Percentiles rank a stretch among this genome's conserved stretches.
Conservation (phyloP, 225 moss, liverwort and hornwort genomes). For the Bryum argenteum region DNA sequence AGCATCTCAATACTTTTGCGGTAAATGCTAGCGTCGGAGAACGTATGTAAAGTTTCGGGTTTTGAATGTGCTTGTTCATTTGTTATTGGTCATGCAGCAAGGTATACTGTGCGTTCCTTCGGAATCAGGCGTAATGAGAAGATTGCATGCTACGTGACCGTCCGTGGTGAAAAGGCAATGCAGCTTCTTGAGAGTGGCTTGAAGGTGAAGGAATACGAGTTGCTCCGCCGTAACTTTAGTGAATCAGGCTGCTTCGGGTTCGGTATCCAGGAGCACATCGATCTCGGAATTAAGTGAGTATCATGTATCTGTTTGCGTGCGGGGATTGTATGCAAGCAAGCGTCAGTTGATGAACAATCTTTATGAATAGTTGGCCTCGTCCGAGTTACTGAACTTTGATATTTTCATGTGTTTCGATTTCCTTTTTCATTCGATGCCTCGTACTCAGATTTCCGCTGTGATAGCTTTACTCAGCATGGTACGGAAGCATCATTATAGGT, state of each 20-base stretch:
- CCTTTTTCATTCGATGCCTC: no score
- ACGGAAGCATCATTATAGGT: no score
- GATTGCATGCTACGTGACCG: conserved; percentile 34
- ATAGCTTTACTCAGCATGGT: no score
- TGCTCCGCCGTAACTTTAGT: conserved; percentile 37
- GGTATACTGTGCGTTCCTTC: conserved; percentile 39
- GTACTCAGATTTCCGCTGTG: no score
- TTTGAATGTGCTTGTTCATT: background rate
- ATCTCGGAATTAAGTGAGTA: conserved; percentile 36
- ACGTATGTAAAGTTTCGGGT: background rate
- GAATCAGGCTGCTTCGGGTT: conserved; percentile 34
- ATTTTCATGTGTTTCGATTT: no score
- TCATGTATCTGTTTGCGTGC: background rate
- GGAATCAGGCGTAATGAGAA: conserved; percentile 37
- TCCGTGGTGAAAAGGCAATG: conserved; percentile 36
- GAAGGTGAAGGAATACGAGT: conserved; percentile 37
- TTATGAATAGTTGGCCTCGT: no score
- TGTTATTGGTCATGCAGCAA: conserved; percentile 31
- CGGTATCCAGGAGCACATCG: conserved; percentile 37
- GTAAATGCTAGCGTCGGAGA: background rate
- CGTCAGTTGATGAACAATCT: background rate
- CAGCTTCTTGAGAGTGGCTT: conserved; percentile 33
- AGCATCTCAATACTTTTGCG: background rate
- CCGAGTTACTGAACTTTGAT: no score
- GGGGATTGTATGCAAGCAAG: background rate